phyloP scores from a whole-genome alignment of 2,329 filamentous ascomycete species.

The Botrytis fragariae region DNA sequence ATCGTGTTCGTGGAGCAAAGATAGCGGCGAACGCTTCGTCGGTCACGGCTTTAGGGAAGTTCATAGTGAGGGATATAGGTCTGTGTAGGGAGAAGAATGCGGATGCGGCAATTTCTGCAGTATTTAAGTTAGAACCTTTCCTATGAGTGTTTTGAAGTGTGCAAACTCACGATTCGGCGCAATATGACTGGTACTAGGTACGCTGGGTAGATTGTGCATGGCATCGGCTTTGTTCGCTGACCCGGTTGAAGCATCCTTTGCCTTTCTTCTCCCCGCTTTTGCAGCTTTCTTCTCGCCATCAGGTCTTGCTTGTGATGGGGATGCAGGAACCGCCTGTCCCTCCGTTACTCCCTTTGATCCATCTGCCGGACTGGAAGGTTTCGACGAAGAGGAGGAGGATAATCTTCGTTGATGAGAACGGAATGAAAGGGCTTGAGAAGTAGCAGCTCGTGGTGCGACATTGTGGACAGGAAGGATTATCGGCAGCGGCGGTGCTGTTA shows the following conservation, averaged over 20 bases:
- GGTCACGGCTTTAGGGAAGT: conserved; percentile 70
- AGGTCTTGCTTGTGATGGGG: conserved; percentile 29
- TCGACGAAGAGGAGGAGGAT: conserved; percentile 41
- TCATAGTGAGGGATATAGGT: conserved; percentile 83
- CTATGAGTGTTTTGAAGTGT: not conserved
- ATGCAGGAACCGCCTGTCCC: conserved; percentile 27
- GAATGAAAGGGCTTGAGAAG: conserved; percentile 34
- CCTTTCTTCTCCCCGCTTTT: conserved; percentile 51
- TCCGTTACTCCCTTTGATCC: conserved; percentile 36
- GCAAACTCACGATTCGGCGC: conserved; percentile 56
- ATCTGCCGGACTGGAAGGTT: conserved; percentile 41
- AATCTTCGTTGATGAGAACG: conserved; percentile 38
- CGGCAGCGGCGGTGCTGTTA: conserved; percentile 32
- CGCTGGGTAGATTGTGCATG: conserved; percentile 63
- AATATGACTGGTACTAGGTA: conserved; percentile 72
- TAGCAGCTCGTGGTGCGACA: conserved; percentile 31
- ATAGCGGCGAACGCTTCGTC: conserved; percentile 80
- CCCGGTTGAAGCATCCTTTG: conserved; percentile 48
- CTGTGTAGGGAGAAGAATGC: conserved; percentile 96
- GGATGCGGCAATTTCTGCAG: conserved; percentile 77
- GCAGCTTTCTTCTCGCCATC: conserved; percentile 44
- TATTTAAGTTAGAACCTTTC: not conserved
- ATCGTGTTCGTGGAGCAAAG: conserved; percentile 60
- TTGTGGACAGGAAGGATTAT: conserved; percentile 31
- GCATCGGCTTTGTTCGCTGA: conserved; percentile 43